Base-by-base conservation (phyloP, 495 filamentous ascomycete species). In the Aspergillus conjunctus region DNA sequence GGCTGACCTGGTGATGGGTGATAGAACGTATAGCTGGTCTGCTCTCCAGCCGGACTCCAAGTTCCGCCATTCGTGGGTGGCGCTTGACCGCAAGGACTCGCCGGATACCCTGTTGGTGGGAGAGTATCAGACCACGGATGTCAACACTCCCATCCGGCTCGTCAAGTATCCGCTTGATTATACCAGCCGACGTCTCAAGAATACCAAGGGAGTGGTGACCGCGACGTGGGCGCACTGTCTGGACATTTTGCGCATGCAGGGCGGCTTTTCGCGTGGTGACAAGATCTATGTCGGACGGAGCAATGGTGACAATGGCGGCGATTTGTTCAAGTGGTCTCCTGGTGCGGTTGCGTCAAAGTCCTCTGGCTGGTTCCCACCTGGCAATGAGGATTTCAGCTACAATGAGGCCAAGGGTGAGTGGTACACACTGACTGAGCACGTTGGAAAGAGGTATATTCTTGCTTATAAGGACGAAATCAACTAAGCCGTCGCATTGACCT, bases 391-490 rank as follows among this genome's bases (percentile, higher is more conserved):
- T 26, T 11, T 68, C 43, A 66, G 63, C 31, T 70, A 50, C 45
- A 66, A 66, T 41, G 39, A 51, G 12, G 58, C 60, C 11, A 50
- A 55, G 9, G 54, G 54, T 62, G 65, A 68, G 58, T 70, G 64
- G 49, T 70, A 70, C 57, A 68, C 68, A 21, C 61, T 67, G 39
- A 70, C 68, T 0, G 68, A 70, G 50, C 66, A 70, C 44, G 57
- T 57, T 9, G 48, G 33, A 1, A 56, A 49, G 18, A 32, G 68
- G 22, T 68, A 59, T 33, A 62, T 66, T 43, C n/a, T 71, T 12
- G 37, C 66, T 11, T 68, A 68, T 41, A 66, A 66, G 48, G 64
- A 46, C 43, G 43, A 46, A 18, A 7, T 50, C 15, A 39, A 34
- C 32, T 54, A 54, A 37, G 12, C 33, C 33, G n/a, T n/a, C n/a